A percentile compares a stretch with the other conserved stretches of the same genome.
Evolutionary conservation across 768 basidiomycete genomes (phyloP).

Genomic region (Guyanaporus albipodus): DNA sequence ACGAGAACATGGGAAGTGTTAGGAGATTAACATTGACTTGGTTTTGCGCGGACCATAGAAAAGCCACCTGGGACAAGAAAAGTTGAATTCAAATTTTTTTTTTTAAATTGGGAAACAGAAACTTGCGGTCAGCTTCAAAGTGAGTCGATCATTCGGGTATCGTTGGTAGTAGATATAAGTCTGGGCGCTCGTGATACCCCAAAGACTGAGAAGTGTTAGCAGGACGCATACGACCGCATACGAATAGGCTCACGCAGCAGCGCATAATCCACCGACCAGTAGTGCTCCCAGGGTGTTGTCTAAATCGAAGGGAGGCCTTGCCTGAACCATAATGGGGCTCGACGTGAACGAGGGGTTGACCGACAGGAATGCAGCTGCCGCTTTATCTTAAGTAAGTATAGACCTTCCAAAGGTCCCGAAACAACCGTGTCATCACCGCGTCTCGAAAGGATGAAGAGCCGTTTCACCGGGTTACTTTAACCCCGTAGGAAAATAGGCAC

Average conservation of each 20-base stretch:
- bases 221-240: neutral
- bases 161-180: slow-evolving; percentile 47
- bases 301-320: slow-evolving; percentile 29
- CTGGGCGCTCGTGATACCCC: slow-evolving; percentile 53
- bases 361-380: neutral
- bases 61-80: slow-evolving; percentile 25
- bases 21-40: no score
- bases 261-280: slow-evolving; percentile 51
- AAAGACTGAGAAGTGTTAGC: slow-evolving; percentile 38
- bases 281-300: slow-evolving; percentile 51
- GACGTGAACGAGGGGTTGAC: neutral
- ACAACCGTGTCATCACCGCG: neutral
- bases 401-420: neutral
- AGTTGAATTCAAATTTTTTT: no score
- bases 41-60: slow-evolving; percentile 12
- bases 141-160: slow-evolving; percentile 30
- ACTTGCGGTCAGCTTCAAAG: slow-evolving; percentile 38
- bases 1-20: neutral
- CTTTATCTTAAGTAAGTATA: neutral
- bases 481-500: neutral
- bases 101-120: neutral
- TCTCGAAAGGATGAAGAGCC: neutral
- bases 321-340: neutral
- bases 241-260: slow-evolving; percentile 44
- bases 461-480: neutral